These are phyloP conservation scores for Pseudocercospora macadamiae DNA, from an alignment of 2,329 filamentous ascomycete species.

Conservation along the genomic window DNA sequence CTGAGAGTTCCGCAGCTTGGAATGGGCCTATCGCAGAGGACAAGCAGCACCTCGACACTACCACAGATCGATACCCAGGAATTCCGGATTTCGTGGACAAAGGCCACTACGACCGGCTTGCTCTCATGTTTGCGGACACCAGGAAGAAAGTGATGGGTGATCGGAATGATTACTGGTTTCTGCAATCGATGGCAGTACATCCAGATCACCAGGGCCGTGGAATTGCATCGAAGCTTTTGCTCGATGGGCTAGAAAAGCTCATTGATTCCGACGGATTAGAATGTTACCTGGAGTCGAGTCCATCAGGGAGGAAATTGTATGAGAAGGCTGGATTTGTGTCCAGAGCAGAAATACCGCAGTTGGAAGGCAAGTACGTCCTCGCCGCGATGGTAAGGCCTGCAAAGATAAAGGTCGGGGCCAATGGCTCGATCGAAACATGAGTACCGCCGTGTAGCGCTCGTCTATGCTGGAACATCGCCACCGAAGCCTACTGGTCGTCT, in stretches of 20 bases:
- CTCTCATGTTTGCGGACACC: neutral
- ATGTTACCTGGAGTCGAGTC: slow-evolving; percentile 9
- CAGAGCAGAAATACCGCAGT: slow-evolving; percentile 1
- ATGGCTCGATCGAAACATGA: neutral
- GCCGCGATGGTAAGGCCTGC: slow-evolving; percentile 13
- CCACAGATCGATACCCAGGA: neutral
- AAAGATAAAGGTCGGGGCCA: neutral
- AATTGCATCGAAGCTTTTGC: slow-evolving; percentile 7
- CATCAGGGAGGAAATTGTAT: slow-evolving; percentile 10
- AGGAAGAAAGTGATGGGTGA: slow-evolving; percentile 12
- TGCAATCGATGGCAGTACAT: slow-evolving; percentile 13
- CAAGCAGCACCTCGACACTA: neutral
- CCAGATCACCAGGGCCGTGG: slow-evolving; percentile 14
- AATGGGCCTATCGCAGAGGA: slow-evolving; percentile 4
- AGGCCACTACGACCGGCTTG: neutral
- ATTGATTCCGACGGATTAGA: slow-evolving; percentile 12
- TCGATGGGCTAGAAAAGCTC: slow-evolving; percentile 4
- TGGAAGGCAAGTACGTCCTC: slow-evolving; percentile 11
- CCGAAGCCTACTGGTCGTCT: slow-evolving; percentile 90
- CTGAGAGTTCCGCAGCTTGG: slow-evolving; percentile 7
- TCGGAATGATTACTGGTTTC: slow-evolving; percentile 16
- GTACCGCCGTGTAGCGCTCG: neutral
- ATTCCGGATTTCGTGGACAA: slow-evolving; percentile 10
- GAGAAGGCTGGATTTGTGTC: slow-evolving; percentile 10
- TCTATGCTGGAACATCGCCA: slow-evolving; percentile 54